Percentiles rank a stretch among this genome's conserved stretches.
These are phyloP conservation scores for Lipomyces sp. DNA, from an alignment of 805 yeast species.

Conservation along the genomic window DNA sequence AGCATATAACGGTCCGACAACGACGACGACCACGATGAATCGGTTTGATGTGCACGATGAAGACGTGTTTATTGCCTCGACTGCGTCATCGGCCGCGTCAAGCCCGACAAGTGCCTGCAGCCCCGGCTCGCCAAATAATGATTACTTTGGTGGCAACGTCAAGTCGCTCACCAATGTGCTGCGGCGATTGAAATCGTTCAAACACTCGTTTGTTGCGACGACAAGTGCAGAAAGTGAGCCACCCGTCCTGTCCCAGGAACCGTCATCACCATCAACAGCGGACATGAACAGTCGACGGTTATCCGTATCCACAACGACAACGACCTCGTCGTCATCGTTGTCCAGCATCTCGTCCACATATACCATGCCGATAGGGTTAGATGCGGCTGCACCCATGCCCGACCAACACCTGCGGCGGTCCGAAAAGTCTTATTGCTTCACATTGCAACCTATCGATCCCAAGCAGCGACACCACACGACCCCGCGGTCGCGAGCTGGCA, in stretches of 20 bases:
- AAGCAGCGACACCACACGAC: conserved; percentile 7
- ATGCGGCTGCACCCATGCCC: neutral
- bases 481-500: neutral
- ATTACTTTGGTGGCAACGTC: neutral
- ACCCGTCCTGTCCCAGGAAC: neutral
- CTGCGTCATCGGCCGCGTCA: conserved; percentile 5
- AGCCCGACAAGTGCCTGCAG: neutral
- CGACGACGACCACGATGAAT: conserved; percentile 3
- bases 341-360: neutral
- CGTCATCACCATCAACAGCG: neutral
- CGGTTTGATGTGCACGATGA: conserved; percentile 37
- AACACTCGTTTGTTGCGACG: neutral
- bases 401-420: neutral
- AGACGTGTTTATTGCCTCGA: conserved; percentile 28
- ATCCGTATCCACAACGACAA: neutral
- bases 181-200: conserved; percentile 14
- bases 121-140: neutral
- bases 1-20: neutral
- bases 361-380: neutral
- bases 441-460: conserved; percentile 23
- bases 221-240: neutral
- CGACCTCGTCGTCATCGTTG: neutral
- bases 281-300: neutral
- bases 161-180: conserved; percentile 18
- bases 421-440: conserved; percentile 28